Conservation (phyloP, 2,329 filamentous ascomycete genomes). For the Calonectria crousiana region DNA sequence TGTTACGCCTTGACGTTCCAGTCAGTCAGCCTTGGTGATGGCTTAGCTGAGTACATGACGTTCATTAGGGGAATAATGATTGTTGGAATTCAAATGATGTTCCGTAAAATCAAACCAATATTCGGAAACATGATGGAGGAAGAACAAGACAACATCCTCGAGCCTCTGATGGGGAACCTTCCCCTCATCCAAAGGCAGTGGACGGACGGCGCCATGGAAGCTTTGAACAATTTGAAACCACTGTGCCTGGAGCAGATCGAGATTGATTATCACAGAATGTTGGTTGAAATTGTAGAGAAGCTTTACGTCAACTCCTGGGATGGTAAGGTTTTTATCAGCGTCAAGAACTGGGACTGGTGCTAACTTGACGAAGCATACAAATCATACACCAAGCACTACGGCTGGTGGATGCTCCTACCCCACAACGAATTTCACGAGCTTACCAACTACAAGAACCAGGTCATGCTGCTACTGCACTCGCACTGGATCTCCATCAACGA, state of each 20-base stretch:
- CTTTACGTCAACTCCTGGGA: slow-evolving; percentile 65
- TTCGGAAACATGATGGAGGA: slow-evolving; percentile 61
- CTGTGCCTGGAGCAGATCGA: slow-evolving; percentile 60
- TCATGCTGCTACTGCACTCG: slow-evolving; percentile 60
- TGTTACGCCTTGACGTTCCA: slow-evolving; percentile 72
- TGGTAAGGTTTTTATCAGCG: slow-evolving; percentile 51
- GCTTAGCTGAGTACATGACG: slow-evolving; percentile 71
- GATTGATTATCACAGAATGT: slow-evolving; percentile 57
- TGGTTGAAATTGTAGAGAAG: slow-evolving; percentile 62
- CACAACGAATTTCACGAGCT: slow-evolving; percentile 64
- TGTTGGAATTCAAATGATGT: slow-evolving; percentile 66
- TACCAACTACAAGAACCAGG: slow-evolving; percentile 60
- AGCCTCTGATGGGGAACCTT: slow-evolving; percentile 59
- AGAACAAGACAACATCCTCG: slow-evolving; percentile 55
- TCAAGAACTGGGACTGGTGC: not conserved
- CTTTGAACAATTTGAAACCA: slow-evolving; percentile 56
- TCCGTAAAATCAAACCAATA: slow-evolving; percentile 61
- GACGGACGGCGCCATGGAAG: slow-evolving; percentile 60
- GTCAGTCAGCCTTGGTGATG: slow-evolving; percentile 68
- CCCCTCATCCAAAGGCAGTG: slow-evolving; percentile 60
- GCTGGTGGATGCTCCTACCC: slow-evolving; percentile 70
- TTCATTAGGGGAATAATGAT: slow-evolving; percentile 70
- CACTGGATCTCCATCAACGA: slow-evolving; percentile 69
- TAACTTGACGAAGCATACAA: slow-evolving; percentile 57
- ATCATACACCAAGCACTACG: slow-evolving; percentile 63